Conservation (phyloP, 495 filamentous ascomycete genomes). For the Mycothermus thermophilus region DNA sequence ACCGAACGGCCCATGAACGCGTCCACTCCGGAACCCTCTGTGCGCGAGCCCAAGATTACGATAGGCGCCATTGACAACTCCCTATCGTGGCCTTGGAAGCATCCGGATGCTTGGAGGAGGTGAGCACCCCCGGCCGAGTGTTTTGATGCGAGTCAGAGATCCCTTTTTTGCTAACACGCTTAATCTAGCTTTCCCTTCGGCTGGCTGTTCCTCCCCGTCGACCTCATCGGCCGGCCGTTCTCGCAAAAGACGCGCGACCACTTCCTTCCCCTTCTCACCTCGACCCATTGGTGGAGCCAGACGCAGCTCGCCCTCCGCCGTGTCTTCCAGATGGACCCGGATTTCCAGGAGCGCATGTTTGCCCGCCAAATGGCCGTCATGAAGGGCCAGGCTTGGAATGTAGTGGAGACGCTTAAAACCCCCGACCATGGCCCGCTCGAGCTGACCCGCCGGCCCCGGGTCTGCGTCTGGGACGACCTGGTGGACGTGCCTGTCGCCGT, state of each 20-base stretch:
- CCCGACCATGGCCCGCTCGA: slow-evolving; percentile 87
- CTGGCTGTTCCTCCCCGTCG: slow-evolving; percentile 95
- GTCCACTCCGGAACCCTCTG: slow-evolving; percentile 43
- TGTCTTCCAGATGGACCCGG: slow-evolving; percentile 79
- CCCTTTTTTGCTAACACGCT: slow-evolving; percentile 6
- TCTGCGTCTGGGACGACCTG: slow-evolving; percentile 95
- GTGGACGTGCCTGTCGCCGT: slow-evolving; percentile 92
- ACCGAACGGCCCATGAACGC: slow-evolving; percentile 77
- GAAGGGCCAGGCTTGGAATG: slow-evolving; percentile 99
- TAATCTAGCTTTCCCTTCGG: slow-evolving; percentile 76
- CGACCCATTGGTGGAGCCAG: slow-evolving; percentile 90
- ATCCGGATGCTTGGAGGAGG: slow-evolving; percentile 75
- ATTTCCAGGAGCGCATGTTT: slow-evolving; percentile 98
- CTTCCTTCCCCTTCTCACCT: slow-evolving; percentile 86
- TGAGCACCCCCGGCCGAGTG: slow-evolving; percentile 11
- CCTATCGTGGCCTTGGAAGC: slow-evolving; percentile 97
- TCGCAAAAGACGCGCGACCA: slow-evolving; percentile 83
- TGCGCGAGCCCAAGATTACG: slow-evolving; percentile 48
- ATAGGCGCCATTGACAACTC: slow-evolving; percentile 97
- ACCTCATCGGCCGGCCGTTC: slow-evolving; percentile 90
- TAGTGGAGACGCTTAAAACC: slow-evolving; percentile 89
- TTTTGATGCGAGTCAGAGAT: neutral
- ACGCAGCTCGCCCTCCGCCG: slow-evolving; percentile 73
- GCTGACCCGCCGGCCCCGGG: slow-evolving; percentile 73
- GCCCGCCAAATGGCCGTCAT: slow-evolving; percentile 92